Evolutionary conservation across 192 early-diverging fungal species (phyloP), one percentile per base, ranked within the genome.

Genomic region (Glomus cerebriforme): DNA sequence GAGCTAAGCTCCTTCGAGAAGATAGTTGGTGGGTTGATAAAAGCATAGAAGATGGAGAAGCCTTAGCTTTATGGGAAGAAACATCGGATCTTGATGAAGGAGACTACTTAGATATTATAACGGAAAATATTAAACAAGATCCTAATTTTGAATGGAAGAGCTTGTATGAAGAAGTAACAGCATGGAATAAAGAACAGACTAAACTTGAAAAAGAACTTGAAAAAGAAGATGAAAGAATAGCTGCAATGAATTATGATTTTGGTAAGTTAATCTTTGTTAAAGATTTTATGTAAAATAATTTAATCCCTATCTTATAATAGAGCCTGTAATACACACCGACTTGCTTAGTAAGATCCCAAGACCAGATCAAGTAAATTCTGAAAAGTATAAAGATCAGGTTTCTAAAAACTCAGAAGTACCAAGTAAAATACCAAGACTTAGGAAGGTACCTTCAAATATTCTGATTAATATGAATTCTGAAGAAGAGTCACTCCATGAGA

Each of bases 21-120:
- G 87, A 88, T 9, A 87, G 87, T 8, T 90, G 89, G 89, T 84
- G 87, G 69, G 80, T 87, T 19, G 43, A 81, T 17, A 86, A 88
- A 3, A 86, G 86, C 47, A 49, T 83, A 19, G 65, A 79, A 31
- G 81, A 81, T 35, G 85, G 80, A 15, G 86, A 88, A 27, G 87
- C 88, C 75, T 64, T 81, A 32, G 81, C 84, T 43, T 66, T 82
- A 39, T 90, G 89, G 89, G 81, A 84, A 10, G 79, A 82, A 10
- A 83, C 81, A 19, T 84, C 85, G 7, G 81, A 81, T 49, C 54
- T 88, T 27, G 85, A 86, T 34, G 86, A 88, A n/a, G 73, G 77
- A 12, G 89, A 90, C 59, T 86, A 86, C 35, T 80, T 81, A 58
- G 79, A 82, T 26, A 85, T 85, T 29, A 73, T 82, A 24, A 72